Base-by-base conservation (phyloP, 345 rosid species). In the Sapria himalayana region DNA sequence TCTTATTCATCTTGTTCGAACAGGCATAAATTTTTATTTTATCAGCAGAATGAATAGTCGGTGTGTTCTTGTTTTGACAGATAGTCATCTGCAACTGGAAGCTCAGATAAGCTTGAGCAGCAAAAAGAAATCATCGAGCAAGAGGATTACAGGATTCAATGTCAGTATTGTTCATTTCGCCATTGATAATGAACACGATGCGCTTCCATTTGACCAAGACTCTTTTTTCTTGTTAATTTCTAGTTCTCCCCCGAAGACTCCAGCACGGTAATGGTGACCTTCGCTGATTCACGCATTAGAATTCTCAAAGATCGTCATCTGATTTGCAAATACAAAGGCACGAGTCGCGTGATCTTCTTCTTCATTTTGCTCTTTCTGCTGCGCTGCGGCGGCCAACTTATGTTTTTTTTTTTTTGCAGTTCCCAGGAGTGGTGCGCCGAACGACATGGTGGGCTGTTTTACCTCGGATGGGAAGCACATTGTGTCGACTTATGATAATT, bases 201-300 rank as follows among this genome's bases (percentile, higher is more conserved):
- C 25, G 2, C 7, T 22, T 48, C 15, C 47, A 22, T 46, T 24
- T 29, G 7, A 22, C 40, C 38, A 22, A 11, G 21, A 9, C 5
- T 21, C 14, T 49, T 33, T n/a, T 31, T 21, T 23, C 20, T 23
- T 45, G 15, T 40, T 1, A 2, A 19, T 12, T 27, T 34, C 22
- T 74, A 85, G 96, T 80, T 72, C 54, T 73, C 55, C 53, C 74
- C 81, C 0, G 64, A 65, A 9, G 91, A 80, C 41, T 57, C 78
- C 7, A 67, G 69, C 67, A 77, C 67, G 62, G 61, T 85, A 52
- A 72, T 85, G 84, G 91, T 85, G 39, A 71, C 78, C 15, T 85
- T 69, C 25, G 91, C 85, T 15, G 96, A 77, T 70, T 72, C 91
- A 4, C 82, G 74, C 65, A 76, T 85, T 51, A 74, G 81, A 62